Conservation (phyloP, 805 yeast genomes). For the Yarrowia osloensis region DNA sequence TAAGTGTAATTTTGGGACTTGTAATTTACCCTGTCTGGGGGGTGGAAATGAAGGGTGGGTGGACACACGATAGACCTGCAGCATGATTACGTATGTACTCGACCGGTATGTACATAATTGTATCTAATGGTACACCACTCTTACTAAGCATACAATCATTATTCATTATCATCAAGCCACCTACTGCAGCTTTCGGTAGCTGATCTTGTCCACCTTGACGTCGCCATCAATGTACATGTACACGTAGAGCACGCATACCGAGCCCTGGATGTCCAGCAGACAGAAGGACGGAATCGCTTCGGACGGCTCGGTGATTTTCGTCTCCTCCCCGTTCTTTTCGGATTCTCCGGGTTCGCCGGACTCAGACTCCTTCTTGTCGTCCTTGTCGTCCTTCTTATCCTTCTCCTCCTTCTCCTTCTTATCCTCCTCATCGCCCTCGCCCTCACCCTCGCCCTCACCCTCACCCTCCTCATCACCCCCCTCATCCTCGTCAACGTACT, state of each 20-base stretch:
- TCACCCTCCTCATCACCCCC: slow-evolving; percentile 42
- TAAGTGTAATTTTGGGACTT: slow-evolving; percentile 24
- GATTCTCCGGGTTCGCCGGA: slow-evolving; percentile 4
- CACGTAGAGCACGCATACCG: slow-evolving; percentile 76
- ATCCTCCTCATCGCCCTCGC: slow-evolving; percentile 39
- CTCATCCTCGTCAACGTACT: slow-evolving; percentile 58
- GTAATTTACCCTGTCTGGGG: background rate
- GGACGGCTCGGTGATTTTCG: slow-evolving; percentile 31
- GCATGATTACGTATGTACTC: no score
- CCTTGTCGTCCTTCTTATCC: background rate
- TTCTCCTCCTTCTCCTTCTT: slow-evolving; percentile 18
- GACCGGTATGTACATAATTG: no score
- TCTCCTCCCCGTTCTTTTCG: background rate
- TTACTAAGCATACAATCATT: background rate
- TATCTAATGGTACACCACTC: no score
- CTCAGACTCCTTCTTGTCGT: slow-evolving; percentile 1
- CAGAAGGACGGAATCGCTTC: slow-evolving; percentile 81
- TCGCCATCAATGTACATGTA: slow-evolving; percentile 80
- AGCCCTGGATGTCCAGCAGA: slow-evolving; percentile 78
- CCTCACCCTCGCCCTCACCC: slow-evolving; percentile 38
- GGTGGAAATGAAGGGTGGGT: background rate
- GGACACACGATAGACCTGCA: no score
- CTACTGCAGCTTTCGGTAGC: slow-evolving; percentile 49
- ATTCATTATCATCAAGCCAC: slow-evolving; percentile 21
- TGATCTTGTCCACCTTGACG: slow-evolving; percentile 87